These are phyloP conservation scores for Nitzschia sp. DNA, from an alignment of 108 stramenopile genomes.

Conservation along the genomic window DNA sequence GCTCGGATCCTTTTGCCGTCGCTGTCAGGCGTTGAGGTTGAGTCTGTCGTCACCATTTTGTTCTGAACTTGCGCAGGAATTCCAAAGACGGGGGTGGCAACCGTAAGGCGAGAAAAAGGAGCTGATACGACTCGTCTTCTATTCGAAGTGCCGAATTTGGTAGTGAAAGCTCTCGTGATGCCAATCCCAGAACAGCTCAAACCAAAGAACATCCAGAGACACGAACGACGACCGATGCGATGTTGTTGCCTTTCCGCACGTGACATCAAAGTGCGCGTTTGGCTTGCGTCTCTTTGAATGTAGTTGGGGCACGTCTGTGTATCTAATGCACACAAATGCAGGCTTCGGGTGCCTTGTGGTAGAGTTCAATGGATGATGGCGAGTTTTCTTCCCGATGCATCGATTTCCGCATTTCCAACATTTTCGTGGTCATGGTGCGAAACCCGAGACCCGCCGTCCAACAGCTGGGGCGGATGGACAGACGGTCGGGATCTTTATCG, in stretches of 20 bases:
- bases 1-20: conserved; percentile 4
- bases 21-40: neutral
- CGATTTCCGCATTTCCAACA: no score
- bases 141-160: neutral
- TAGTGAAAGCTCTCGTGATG: neutral
- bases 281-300: no score
- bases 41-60: neutral
- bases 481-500: no score
- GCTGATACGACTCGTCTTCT: neutral
- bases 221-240: neutral
- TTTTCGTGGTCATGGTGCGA: no score
- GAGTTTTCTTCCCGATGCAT: no score
- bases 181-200: neutral
- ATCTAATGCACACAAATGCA: no score
- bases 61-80: neutral
- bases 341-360: no score
- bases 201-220: neutral
- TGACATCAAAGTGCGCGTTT: neutral
- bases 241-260: neutral
- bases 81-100: neutral
- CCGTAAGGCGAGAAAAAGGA: neutral
- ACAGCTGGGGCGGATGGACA: no score
- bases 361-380: no score
- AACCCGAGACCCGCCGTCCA: no score
- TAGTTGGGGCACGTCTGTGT: no score